These are phyloP conservation scores for Silene latifolia DNA, from an alignment of 148 eudicot genomes.

Conservation along the genomic window DNA sequence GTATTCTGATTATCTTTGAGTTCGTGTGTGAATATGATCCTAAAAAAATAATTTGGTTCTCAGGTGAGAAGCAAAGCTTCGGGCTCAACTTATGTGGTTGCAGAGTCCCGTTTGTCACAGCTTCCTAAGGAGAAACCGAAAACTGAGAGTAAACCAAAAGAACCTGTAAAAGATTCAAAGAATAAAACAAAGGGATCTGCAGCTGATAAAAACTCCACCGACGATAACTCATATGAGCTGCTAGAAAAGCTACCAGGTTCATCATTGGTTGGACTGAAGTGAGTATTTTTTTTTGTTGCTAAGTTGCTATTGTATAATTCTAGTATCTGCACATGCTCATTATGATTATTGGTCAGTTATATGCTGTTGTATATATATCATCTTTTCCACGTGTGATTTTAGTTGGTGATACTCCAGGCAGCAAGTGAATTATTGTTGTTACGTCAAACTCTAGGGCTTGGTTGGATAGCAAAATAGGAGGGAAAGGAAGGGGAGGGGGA, in stretches of 20 bases:
- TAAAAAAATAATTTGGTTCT: neutral
- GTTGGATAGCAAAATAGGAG: no score
- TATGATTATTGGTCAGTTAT: neutral
- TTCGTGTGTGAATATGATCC: neutral
- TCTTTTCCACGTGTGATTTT: neutral
- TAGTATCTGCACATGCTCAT: neutral
- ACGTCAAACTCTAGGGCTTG: neutral
- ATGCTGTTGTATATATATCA: neutral
- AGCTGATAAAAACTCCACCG: constrained; percentile 45
- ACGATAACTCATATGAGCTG: constrained; percentile 57
- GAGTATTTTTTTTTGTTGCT: constrained; percentile 26
- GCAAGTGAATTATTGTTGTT: neutral
- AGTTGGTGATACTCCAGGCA: neutral
- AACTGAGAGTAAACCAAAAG: constrained; percentile 51
- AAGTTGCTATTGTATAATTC: neutral
- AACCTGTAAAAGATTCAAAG: constrained; percentile 39
- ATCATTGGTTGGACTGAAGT: constrained; percentile 80
- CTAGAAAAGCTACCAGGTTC: constrained; percentile 64
- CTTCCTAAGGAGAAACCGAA: constrained; percentile 91
- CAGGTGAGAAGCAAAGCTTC: constrained; percentile 74
- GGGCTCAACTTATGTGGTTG: constrained; percentile 65
- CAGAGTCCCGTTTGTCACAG: constrained; percentile 78
- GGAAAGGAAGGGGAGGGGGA: no score
- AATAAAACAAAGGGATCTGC: constrained; percentile 62
- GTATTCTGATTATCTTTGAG: neutral